Evolutionary conservation across 257 asterid genomes (phyloP).

Genomic region (Ajuga chamaepitys): DNA sequence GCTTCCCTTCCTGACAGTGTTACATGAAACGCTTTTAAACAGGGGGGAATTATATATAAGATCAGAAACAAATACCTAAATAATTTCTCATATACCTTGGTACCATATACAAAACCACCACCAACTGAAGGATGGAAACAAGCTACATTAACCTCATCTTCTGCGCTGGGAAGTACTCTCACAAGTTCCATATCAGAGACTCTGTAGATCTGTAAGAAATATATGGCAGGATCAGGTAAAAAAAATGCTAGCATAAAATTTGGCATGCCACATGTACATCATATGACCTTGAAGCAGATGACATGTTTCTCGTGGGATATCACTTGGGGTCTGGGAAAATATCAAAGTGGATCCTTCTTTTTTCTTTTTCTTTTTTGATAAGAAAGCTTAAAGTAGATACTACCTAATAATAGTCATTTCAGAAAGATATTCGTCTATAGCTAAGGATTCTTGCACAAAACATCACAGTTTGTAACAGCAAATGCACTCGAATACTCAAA

Average conservation of each 20-base stretch:
- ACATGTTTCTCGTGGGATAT: not conserved
- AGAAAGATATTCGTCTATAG: too few relatives aligned
- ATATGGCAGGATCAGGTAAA: not conserved
- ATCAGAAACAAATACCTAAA: not conserved
- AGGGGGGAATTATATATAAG: not conserved
- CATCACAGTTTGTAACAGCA: not conserved
- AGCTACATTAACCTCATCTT: constrained; percentile 98
- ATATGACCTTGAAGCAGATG: not conserved
- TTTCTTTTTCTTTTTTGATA: too few relatives aligned
- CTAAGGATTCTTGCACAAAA: not conserved
- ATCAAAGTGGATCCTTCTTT: too few relatives aligned
- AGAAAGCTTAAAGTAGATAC: too few relatives aligned
- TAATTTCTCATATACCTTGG: constrained; percentile 49
- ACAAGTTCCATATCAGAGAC: constrained; percentile 96
- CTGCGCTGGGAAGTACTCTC: constrained; percentile 93
- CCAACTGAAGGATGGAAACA: constrained; percentile 96
- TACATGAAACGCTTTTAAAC: not conserved
- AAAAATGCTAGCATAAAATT: not conserved
- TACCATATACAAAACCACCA: constrained; percentile 96
- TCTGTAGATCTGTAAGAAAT: constrained; percentile 57
- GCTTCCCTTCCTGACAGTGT: constrained; percentile 82
- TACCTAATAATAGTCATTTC: not conserved
- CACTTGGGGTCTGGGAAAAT: too few relatives aligned
- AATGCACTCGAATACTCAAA: not conserved
- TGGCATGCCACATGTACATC: not conserved